Base-by-base conservation (phyloP, 2,329 filamentous ascomycete genomes). In the Rutstroemia sp. region DNA sequence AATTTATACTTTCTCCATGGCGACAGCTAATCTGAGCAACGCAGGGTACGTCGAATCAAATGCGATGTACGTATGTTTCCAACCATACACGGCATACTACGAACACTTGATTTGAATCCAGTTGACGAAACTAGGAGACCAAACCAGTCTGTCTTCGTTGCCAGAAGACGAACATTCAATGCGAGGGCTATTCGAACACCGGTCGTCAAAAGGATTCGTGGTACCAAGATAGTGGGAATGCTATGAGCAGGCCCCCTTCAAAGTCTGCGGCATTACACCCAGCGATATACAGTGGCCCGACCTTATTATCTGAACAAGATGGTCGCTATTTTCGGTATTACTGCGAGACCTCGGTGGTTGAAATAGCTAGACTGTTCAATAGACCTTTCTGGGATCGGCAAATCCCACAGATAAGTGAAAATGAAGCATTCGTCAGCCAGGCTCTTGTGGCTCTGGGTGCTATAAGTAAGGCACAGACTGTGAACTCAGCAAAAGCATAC, bases 391-490 rank as follows among this genome's bases (percentile, higher is more conserved):
- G 63, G 63, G 47, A 54, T n/a, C 51, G 48, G 14, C 9, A 64
- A n/a, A 60, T 65, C 16, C 61, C 58, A 2, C 61, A 65, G 48
- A 51, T 51, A 16, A 51, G 54, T 34, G 53, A 64, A 45, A n/a
- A 27, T 7, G 60, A 64, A 42, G 54, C 57, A 3, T 64, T 60
- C 42, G 50, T 65, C 1, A n/a, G 48, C 14, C 55, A 64, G 39
- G 63, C 61, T 23, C 57, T 64, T 1, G 39, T 64, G 8, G 62
- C 62, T 3, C 16, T 65, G 8, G 62, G 59, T 3, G 62, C 63
- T 7, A 46, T 65, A 10, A 56, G 52, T 9, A 59, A 51, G 55
- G 25, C 46, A 5, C 30, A 52, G 27, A 14, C 41, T 48, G n/a
- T 49, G 3, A 55, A 17, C 38, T 37, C 34, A 4, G 19, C 10